Base-by-base conservation (phyloP, 2,329 filamentous ascomycete species). In the Cladobotryum mycophilum region DNA sequence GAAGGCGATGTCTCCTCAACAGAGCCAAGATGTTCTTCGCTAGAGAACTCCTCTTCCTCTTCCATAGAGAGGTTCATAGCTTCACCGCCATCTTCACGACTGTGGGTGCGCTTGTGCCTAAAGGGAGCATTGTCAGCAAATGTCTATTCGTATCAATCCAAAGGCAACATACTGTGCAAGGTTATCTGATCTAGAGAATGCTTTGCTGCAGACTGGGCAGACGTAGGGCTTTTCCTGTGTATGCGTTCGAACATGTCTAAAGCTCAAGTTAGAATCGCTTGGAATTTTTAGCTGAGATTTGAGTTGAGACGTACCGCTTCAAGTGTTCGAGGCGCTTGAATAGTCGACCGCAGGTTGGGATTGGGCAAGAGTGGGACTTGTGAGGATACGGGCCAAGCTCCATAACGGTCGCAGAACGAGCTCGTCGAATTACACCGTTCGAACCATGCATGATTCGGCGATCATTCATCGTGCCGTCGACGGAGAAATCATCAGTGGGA, bases 251-350 rank as follows among this genome's bases (percentile, higher is more conserved):
- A 99, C 93, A 76, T 99, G 93, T 80, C 91, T 95, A 80, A 68
- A 30, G 8, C 30, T 41, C n/a, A 20, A 38, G n/a, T 40, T 22
- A 14, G 22, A 17, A 20, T 34, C 18, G 5, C 13, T 14, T 30
- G n/a, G 18, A 11, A 22, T 11, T 35, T 18, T 22, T 22, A 3
- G 15, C 18, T 18, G 18, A 2, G 8, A 18, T 25, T 13, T 40
- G 14, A 22, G 25, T 65, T 77, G 6, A 30, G 25, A 30, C 87
- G 83, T 89, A 95, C 89, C 92, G 85, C 81, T 99, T 99, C 66
- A 99, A 84, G 75, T 99, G 93, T 76, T 99, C 93, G 76, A 99
- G 82, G 71, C 93, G 86, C 84, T 99, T 99, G 81, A 99, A 99
- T 55, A 96, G 81, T 64, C 93, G 86, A 49, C 93, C 93, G 68